Conservation (phyloP, 169 alveolate species). For the Plasmodium chabaudi region DNA sequence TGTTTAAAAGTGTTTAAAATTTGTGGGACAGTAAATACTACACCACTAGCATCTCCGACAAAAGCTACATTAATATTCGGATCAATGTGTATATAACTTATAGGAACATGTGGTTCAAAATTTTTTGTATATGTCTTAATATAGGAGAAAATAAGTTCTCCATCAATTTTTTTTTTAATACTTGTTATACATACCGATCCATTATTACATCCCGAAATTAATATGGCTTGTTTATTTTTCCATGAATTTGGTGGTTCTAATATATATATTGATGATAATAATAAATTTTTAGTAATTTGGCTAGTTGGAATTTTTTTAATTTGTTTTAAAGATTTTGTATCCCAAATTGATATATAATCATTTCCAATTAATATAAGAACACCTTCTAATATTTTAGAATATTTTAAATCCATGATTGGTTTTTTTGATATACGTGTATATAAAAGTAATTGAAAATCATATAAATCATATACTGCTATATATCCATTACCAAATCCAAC, state of each 20-base stretch:
- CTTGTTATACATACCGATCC: conserved; percentile 71
- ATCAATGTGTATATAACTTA: conserved; percentile 43
- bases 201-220: conserved; percentile 70
- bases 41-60: conserved; percentile 75
- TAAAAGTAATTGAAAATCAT: conserved; percentile 65
- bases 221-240: conserved; percentile 27
- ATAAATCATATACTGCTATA: conserved; percentile 70
- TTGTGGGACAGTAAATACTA: conserved; percentile 65
- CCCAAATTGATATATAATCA: conserved; percentile 72
- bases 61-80: conserved; percentile 71
- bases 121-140: conserved; percentile 36
- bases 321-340: conserved; percentile 59
- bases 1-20: conserved; percentile 33
- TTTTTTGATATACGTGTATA: conserved; percentile 67
- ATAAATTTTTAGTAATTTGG: conserved; percentile 41
- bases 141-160: conserved; percentile 53
- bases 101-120: conserved; percentile 74
- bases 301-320: conserved; percentile 52
- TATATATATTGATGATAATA: conserved; percentile 51
- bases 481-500: conserved; percentile 76
- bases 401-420: conserved; percentile 76
- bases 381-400: conserved; percentile 68
- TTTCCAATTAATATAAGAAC: conserved; percentile 65
- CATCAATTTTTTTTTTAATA: conserved; percentile 58
- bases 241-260: conserved; percentile 61